phyloP scores from a whole-genome alignment of 768 basidiomycete species.

The Psilocybe cubensis region DNA sequence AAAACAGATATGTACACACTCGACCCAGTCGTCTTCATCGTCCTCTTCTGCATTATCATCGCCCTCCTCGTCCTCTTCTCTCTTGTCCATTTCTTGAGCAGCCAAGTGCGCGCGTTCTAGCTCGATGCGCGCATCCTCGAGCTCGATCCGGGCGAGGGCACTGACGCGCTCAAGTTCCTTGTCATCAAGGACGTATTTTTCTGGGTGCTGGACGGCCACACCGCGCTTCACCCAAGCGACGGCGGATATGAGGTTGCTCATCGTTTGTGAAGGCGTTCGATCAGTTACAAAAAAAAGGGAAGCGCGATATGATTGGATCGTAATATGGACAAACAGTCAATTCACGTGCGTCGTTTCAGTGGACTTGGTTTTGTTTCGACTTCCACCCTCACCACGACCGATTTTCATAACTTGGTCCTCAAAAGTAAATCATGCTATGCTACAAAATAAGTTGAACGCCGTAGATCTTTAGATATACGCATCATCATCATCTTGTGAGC shows the following conservation, averaged over 20 bases:
- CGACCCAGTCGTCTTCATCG: constrained; percentile 75
- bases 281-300: background rate
- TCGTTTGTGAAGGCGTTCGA: constrained; percentile 27
- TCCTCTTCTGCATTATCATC: constrained; percentile 57
- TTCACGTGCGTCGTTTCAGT: too few relatives aligned
- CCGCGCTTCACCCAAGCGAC: constrained; percentile 86
- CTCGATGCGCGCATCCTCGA: constrained; percentile 89
- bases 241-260: constrained; percentile 79
- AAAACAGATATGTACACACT: constrained; percentile 61
- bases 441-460: too few relatives aligned
- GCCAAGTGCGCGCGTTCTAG: constrained; percentile 81
- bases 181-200: constrained; percentile 90
- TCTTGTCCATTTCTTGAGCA: constrained; percentile 70
- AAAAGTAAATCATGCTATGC: too few relatives aligned
- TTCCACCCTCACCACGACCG: too few relatives aligned
- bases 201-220: constrained; percentile 71
- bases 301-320: background rate
- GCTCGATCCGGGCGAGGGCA: constrained; percentile 81
- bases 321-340: background rate
- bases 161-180: constrained; percentile 89
- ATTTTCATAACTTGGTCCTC: too few relatives aligned
- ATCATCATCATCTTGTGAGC: too few relatives aligned
- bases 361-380: too few relatives aligned
- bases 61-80: constrained; percentile 66
- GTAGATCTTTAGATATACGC: too few relatives aligned